These are phyloP conservation scores for Penstemon barbatus DNA, from an alignment of 257 asterid species.

Conservation along the genomic window DNA sequence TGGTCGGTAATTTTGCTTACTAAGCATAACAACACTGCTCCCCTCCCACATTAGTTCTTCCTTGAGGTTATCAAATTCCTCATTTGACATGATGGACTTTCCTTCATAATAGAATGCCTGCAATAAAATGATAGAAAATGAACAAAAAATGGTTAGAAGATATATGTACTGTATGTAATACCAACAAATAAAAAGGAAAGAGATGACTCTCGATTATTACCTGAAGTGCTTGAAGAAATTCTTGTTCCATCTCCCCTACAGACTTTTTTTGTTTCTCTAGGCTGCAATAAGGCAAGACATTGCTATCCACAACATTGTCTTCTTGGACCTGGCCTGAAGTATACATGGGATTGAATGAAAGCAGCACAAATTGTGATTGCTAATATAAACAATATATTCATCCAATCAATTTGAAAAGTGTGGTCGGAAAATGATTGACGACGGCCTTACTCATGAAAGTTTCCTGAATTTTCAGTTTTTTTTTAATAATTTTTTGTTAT, in stretches of 20 bases:
- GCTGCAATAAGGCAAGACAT: constrained; percentile 84
- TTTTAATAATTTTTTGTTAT: neutral
- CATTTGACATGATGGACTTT: constrained; percentile 94
- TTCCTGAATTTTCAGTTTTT: neutral
- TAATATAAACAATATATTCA: neutral
- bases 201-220: constrained; percentile 33
- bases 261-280: constrained; percentile 70
- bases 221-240: constrained; percentile 93
- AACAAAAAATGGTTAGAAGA: neutral
- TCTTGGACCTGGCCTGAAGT: constrained; percentile 67
- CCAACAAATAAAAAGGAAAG: neutral
- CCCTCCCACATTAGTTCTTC: constrained; percentile 99
- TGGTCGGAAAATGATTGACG: too few species aligned
- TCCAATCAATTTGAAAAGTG: neutral
- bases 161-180: neutral
- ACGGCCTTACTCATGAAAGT: too few species aligned
- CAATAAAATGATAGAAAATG: constrained; percentile 8
- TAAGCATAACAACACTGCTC: constrained; percentile 99
- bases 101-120: constrained; percentile 98
- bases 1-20: constrained; percentile 37
- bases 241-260: constrained; percentile 97
- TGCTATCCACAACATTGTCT: constrained; percentile 70
- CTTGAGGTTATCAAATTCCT: constrained; percentile 94
- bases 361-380: neutral
- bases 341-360: constrained; percentile 21